These are phyloP conservation scores for Lepidium sativum DNA, from an alignment of 345 rosid species.

Conservation along the genomic window DNA sequence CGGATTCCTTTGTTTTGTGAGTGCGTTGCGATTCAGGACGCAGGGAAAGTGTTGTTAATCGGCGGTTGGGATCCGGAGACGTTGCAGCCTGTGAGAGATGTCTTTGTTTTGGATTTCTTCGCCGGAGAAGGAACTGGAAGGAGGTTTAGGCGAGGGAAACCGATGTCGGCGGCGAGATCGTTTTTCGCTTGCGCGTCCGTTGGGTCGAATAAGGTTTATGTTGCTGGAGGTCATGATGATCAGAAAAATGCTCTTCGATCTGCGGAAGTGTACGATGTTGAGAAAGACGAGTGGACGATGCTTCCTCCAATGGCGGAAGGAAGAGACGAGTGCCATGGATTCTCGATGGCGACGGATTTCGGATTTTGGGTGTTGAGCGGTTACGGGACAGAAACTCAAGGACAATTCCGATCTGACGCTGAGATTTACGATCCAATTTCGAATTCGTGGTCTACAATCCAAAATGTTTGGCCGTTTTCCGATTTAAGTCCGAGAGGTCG, in stretches of 20 bases:
- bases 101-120: slow-evolving; percentile 36
- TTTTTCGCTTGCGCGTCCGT: slow-evolving; percentile 43
- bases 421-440: slow-evolving; percentile 39
- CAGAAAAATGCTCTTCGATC: slow-evolving; percentile 48
- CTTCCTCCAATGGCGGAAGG: slow-evolving; percentile 42
- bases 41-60: slow-evolving; percentile 32
- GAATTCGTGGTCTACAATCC: slow-evolving; percentile 30
- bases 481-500: slow-evolving; percentile 36
- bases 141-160: slow-evolving; percentile 35
- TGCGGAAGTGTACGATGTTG: slow-evolving; percentile 44
- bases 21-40: slow-evolving; percentile 33
- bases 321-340: slow-evolving; percentile 49
- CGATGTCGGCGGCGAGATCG: slow-evolving; percentile 48
- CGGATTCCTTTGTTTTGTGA: slow-evolving; percentile 48
- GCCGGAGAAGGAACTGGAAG: slow-evolving; percentile 12
- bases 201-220: slow-evolving; percentile 31
- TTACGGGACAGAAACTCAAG: slow-evolving; percentile 51
- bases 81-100: slow-evolving; percentile 40
- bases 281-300: slow-evolving; percentile 38
- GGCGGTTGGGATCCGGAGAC: slow-evolving; percentile 62
- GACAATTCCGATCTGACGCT: slow-evolving; percentile 41
- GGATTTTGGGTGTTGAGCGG: slow-evolving; percentile 53
- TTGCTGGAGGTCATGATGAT: slow-evolving; percentile 60
- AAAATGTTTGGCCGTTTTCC: slow-evolving; percentile 37
- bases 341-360: slow-evolving; percentile 26